Evolutionary conservation across 75 land plant genomes (phyloP).

Genomic region (Cryptomeria japonica): DNA sequence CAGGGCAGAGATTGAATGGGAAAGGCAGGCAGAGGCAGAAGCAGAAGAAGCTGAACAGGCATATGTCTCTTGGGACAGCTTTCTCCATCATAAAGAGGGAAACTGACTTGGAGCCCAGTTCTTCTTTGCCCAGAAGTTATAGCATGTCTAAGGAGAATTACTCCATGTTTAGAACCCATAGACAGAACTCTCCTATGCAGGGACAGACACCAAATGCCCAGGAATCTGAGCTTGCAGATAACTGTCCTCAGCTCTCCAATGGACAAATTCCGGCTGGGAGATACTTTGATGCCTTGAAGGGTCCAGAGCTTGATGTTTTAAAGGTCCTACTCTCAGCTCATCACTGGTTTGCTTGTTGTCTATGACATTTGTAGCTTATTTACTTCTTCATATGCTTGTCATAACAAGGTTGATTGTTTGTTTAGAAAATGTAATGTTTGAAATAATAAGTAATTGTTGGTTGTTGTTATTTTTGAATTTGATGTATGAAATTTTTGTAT

Average conservation of each 20-base stretch:
- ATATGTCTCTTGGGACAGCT: not conserved
- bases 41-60: not conserved
- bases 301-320: conserved; percentile 70
- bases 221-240: not conserved
- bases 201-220: not conserved
- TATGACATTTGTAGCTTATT: too few relatives aligned
- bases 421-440: too few relatives aligned
- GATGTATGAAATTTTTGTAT: too few relatives aligned
- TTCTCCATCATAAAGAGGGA: not conserved
- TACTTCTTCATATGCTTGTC: too few relatives aligned
- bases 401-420: too few relatives aligned
- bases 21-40: too few relatives aligned
- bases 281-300: conserved; percentile 86
- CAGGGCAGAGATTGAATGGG: too few relatives aligned
- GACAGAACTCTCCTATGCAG: not conserved
- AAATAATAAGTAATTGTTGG: too few relatives aligned
- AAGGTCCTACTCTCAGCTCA: not conserved
- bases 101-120: not conserved
- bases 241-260: not conserved
- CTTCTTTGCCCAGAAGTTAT: not conserved
- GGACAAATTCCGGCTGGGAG: conserved; percentile 56
- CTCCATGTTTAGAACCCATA: not conserved
- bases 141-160: not conserved
- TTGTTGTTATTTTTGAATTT: too few relatives aligned
- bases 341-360: too few relatives aligned